Conservation (phyloP, 1,284 basidiomycete species). For the Abortiporus biennis region DNA sequence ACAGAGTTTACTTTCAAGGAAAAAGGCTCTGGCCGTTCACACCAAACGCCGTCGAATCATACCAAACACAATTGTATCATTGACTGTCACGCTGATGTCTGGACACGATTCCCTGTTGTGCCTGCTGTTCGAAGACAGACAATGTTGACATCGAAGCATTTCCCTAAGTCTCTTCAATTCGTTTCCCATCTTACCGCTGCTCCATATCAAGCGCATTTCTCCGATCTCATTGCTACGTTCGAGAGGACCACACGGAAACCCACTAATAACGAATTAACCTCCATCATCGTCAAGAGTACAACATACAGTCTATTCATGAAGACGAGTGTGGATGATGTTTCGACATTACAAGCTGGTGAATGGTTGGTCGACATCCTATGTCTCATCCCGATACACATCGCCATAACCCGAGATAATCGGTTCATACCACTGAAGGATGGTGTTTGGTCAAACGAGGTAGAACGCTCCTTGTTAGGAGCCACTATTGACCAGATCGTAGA, state of each 20-base stretch:
- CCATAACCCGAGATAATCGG: conserved; percentile 49
- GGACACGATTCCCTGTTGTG: conserved; percentile 57
- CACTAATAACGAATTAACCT: conserved; percentile 34
- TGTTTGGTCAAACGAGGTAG: conserved; percentile 40
- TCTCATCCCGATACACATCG: conserved; percentile 59
- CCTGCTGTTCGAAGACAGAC: conserved; percentile 46
- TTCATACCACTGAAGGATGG: conserved; percentile 59
- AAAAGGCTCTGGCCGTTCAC: conserved; percentile 16
- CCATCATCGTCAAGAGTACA: conserved; percentile 27
- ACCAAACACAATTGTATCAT: conserved; percentile 45
- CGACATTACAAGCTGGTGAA: conserved; percentile 43
- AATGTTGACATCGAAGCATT: conserved; percentile 29
- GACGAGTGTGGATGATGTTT: conserved; percentile 18
- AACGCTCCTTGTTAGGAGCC: conserved; percentile 49
- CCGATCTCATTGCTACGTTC: conserved; percentile 38
- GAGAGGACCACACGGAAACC: conserved; percentile 47
- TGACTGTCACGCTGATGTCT: conserved; percentile 54
- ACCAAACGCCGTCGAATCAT: conserved; percentile 11
- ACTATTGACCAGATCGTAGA: conserved; percentile 54
- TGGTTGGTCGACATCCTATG: conserved; percentile 60
- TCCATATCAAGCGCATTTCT: conserved; percentile 36
- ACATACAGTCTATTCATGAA: conserved; percentile 12
- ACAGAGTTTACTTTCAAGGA: conserved; percentile 52
- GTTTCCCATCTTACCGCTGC: conserved; percentile 32
- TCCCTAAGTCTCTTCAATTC: conserved; percentile 33